Evolutionary conservation across 208 protist genomes (phyloP), one percentile per base, ranked within the genome.

Genomic region (Zelonia costaricensis): DNA sequence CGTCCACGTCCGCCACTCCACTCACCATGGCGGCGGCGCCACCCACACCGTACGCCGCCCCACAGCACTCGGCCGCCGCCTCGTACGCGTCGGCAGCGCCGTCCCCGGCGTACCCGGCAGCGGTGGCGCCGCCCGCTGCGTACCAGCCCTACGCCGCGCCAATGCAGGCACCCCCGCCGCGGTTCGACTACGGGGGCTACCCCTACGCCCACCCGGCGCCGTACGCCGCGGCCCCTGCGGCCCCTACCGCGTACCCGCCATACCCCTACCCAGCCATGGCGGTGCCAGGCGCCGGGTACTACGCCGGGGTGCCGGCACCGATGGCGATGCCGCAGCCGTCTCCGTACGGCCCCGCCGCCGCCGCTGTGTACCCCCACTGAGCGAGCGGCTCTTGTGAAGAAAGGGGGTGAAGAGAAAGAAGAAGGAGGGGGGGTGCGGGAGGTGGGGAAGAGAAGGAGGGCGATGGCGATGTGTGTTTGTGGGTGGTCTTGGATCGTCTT

Each of bases 331-430:
- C 47, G 47, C 44, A 55, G 59, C 0, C 31, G 3, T 61, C 69
- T 5, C 68, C 59, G 7, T 63, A 55, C 40, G 47, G 46, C 0
- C 54, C 59, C 6, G 31, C 61, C 0, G 61, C 42, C 6, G 31
- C 61, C 0, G 61, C 42, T 3, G 58, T 56, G 53, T 56, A 74
- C 36, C 55, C 54, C n/a, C 52, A 23, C 15, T 63, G 40, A 38
- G 23, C n/a, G n/a, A n/a, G n/a, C n/a, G n/a, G n/a, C n/a, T n/a
- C n/a, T n/a, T n/a, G n/a, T n/a, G n/a, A n/a, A n/a, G n/a, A n/a
- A n/a, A n/a, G n/a, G n/a, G n/a, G n/a, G n/a, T n/a, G n/a, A n/a
- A n/a, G n/a, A n/a, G n/a, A n/a, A n/a, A n/a, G n/a, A n/a, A n/a
- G n/a, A n/a, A n/a, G n/a, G n/a, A n/a, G n/a, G n/a, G n/a, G n/a